Conservation (phyloP, 2,329 filamentous ascomycete genomes). For the Fusarium heterosporum region DNA sequence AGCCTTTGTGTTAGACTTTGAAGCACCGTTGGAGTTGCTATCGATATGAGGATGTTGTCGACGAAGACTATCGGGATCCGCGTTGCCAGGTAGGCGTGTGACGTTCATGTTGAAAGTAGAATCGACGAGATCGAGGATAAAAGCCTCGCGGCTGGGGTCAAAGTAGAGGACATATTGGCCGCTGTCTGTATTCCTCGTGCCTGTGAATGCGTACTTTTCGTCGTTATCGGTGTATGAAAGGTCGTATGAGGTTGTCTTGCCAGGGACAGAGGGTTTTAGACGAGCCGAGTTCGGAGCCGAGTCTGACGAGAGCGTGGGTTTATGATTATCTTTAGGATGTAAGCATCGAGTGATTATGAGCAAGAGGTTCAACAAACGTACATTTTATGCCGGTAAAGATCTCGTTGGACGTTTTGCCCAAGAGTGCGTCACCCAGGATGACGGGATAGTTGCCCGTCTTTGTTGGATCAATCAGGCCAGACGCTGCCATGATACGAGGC, state of each 20-base stretch:
- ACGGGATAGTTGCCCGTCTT: slow-evolving; percentile 72
- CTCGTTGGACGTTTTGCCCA: slow-evolving; percentile 67
- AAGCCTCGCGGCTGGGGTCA: slow-evolving; percentile 77
- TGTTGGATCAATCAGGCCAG: slow-evolving; percentile 67
- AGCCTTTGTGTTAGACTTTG: slow-evolving; percentile 28
- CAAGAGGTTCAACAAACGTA: slow-evolving; percentile 53
- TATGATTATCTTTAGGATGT: slow-evolving; percentile 68
- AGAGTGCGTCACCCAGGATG: slow-evolving; percentile 70
- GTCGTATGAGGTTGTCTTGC: slow-evolving; percentile 66
- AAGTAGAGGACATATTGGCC: slow-evolving; percentile 78
- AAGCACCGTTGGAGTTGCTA: slow-evolving; percentile 31
- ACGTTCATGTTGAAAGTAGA: slow-evolving; percentile 92
- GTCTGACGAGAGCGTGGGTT: slow-evolving; percentile 63
- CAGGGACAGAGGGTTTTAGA: slow-evolving; percentile 62
- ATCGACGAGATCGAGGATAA: slow-evolving; percentile 84
- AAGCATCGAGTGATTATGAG: background rate
- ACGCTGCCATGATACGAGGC: slow-evolving; percentile 37
- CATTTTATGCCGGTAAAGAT: slow-evolving; percentile 71
- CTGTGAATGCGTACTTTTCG: slow-evolving; percentile 70
- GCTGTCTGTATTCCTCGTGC: slow-evolving; percentile 66
- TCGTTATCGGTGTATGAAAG: slow-evolving; percentile 66
- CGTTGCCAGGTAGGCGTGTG: slow-evolving; percentile 73
- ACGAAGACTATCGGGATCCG: slow-evolving; percentile 71
- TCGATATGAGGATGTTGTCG: slow-evolving; percentile 76
- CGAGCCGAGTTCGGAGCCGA: slow-evolving; percentile 62